Evolutionary conservation across 2,329 filamentous ascomycete genomes (phyloP).

Genomic region (Aureobasidium leucospermi): DNA sequence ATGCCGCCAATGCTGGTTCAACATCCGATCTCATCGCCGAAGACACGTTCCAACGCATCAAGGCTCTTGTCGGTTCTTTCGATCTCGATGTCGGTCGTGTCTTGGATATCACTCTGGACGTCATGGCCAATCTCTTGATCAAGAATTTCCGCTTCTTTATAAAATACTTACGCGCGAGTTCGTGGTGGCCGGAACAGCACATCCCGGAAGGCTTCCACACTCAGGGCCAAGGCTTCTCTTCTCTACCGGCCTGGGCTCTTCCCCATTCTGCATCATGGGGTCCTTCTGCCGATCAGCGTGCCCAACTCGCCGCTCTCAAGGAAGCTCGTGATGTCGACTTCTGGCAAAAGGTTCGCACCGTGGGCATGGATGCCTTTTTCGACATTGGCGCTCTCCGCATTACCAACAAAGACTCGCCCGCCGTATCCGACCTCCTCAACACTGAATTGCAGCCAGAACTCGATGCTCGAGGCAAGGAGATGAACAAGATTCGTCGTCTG

Average conservation of each 20-base stretch:
- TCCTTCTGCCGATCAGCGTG: constrained; percentile 62
- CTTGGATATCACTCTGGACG: constrained; percentile 87
- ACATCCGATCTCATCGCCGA: constrained; percentile 61
- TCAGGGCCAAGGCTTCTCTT: constrained; percentile 47
- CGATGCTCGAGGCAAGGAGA: constrained; percentile 33
- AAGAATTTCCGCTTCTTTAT: constrained; percentile 93
- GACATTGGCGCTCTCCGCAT: constrained; percentile 71
- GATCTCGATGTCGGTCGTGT: constrained; percentile 93
- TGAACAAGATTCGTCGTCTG: constrained; percentile 30
- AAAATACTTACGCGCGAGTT: constrained; percentile 82
- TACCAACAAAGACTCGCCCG: constrained; percentile 49
- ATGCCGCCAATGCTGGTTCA: constrained; percentile 56
- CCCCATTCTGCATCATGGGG: constrained; percentile 60
- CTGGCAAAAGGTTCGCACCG: constrained; percentile 69
- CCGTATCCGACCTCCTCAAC: constrained; percentile 24
- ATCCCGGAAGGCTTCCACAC: constrained; percentile 44
- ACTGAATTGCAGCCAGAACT: constrained; percentile 24
- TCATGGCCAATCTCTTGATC: constrained; percentile 87
- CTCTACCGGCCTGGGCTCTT: constrained; percentile 79
- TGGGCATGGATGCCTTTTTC: constrained; percentile 79
- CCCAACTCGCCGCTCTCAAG: constrained; percentile 48
- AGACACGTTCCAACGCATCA: constrained; percentile 84
- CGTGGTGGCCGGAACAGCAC: constrained; percentile 83
- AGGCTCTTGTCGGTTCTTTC: constrained; percentile 92
- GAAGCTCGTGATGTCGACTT: constrained; percentile 65